Conservation (phyloP, 805 yeast genomes). For the Candida ipomoeae region DNA sequence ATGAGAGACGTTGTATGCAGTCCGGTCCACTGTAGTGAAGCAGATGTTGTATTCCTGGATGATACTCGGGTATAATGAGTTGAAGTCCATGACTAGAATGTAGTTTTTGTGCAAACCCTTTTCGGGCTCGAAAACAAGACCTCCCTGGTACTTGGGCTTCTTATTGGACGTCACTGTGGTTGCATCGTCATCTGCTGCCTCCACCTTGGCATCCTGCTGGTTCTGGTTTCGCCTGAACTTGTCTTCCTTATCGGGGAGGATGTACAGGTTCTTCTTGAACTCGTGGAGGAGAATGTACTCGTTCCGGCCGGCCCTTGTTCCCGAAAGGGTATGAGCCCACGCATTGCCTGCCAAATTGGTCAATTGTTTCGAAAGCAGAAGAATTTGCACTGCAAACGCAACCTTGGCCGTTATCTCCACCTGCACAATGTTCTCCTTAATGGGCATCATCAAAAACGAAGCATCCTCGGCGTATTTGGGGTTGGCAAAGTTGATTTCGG, state of each 20-base stretch:
- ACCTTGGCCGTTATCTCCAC: constrained; percentile 71
- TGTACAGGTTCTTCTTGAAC: constrained; percentile 70
- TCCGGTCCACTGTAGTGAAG: constrained; percentile 88
- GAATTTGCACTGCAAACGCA: constrained; percentile 76
- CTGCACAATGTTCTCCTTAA: constrained; percentile 63
- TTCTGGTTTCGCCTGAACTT: constrained; percentile 32
- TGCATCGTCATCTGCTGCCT: constrained; percentile 37
- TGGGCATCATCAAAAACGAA: constrained; percentile 58
- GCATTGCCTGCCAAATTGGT: constrained; percentile 96
- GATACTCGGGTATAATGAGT: constrained; percentile 93
- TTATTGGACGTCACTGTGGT: constrained; percentile 49
- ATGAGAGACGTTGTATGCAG: constrained; percentile 34
- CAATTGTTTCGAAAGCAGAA: constrained; percentile 84
- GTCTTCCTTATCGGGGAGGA: constrained; percentile 82
- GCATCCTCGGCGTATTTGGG: constrained; percentile 66
- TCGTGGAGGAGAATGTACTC: constrained; percentile 91
- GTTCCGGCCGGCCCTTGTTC: constrained; percentile 94
- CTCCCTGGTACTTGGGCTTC: constrained; percentile 83
- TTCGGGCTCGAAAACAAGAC: constrained; percentile 94
- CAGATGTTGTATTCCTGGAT: constrained; percentile 97
- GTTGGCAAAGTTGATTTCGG: constrained; percentile 71
- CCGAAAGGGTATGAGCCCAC: constrained; percentile 91
- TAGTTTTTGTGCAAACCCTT: constrained; percentile 88
- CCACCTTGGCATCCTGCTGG: constrained; percentile 33
- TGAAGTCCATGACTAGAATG: constrained; percentile 95